A percentile compares a stretch with the other conserved stretches of the same genome.
phyloP scores from a whole-genome alignment of 495 filamentous ascomycete species.

The Penicillium dipodomyicola region DNA sequence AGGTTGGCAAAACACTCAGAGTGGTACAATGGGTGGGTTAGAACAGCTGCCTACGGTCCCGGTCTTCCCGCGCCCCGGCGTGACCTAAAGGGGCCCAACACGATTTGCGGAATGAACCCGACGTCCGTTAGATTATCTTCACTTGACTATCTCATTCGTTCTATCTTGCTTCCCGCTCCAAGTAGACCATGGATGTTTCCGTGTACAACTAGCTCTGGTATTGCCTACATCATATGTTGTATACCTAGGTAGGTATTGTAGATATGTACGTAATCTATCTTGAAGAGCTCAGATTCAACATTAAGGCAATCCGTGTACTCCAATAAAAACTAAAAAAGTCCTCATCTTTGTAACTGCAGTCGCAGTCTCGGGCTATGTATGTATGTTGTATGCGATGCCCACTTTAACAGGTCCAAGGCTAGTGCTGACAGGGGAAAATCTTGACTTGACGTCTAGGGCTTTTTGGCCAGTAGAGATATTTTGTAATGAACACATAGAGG shows the following conservation, averaged over 20 bases:
- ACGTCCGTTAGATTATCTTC: constrained; percentile 11
- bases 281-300: neutral
- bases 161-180: constrained; percentile 2
- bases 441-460: neutral
- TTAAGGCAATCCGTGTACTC: neutral
- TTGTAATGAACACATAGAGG: neutral
- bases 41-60: constrained; percentile 75
- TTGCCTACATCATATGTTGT: neutral
- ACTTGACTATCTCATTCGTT: constrained; percentile 10
- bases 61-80: constrained; percentile 79
- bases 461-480: neutral
- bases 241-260: too few species aligned
- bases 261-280: neutral
- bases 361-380: neutral
- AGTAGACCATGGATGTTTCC: neutral
- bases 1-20: constrained; percentile 74
- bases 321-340: too few species aligned
- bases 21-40: constrained; percentile 82
- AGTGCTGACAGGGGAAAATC: constrained; percentile 3
- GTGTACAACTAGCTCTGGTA: neutral
- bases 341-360: neutral
- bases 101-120: constrained; percentile 3
- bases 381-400: neutral
- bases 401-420: neutral
- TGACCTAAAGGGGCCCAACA: constrained; percentile 22